phyloP scores from a whole-genome alignment of 2,329 filamentous ascomycete species.

The Aspergillus sp. region DNA sequence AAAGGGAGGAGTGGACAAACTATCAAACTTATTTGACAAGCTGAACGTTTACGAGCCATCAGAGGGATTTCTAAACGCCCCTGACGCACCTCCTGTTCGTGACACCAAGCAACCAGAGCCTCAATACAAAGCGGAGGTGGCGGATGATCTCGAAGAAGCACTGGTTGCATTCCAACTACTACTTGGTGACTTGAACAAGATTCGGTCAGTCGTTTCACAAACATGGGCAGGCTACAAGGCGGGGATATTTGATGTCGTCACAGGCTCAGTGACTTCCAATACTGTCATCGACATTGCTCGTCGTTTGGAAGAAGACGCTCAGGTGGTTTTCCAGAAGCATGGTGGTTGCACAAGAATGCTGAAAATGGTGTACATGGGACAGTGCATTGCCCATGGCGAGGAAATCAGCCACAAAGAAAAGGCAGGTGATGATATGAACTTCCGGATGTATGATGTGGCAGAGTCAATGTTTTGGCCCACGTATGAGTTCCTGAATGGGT shows the following conservation, averaged over 20 bases:
- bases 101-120: conserved; percentile 5
- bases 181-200: conserved; percentile 13
- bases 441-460: conserved; percentile 9
- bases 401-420: conserved; percentile 4
- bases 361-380: conserved; percentile 3
- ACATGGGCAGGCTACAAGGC: conserved; percentile 18
- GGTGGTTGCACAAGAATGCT: conserved; percentile 8
- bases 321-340: conserved; percentile 8
- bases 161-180: conserved; percentile 14
- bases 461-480: conserved; percentile 10
- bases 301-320: conserved; percentile 15
- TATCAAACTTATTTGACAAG: neutral
- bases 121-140: conserved; percentile 33
- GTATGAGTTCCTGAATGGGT: conserved; percentile 9
- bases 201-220: conserved; percentile 12
- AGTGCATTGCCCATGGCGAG: conserved; percentile 5
- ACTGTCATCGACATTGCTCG: conserved; percentile 22
- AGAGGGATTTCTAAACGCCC: conserved; percentile 30
- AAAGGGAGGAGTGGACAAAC: neutral
- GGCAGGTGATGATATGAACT: conserved; percentile 10
- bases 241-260: conserved; percentile 13
- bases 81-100: conserved; percentile 18
- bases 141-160: conserved; percentile 11
- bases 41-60: conserved; percentile 18
- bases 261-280: conserved; percentile 21